Base-by-base conservation (phyloP, 2,329 filamentous ascomycete species). In the Aspergillus texensis region DNA sequence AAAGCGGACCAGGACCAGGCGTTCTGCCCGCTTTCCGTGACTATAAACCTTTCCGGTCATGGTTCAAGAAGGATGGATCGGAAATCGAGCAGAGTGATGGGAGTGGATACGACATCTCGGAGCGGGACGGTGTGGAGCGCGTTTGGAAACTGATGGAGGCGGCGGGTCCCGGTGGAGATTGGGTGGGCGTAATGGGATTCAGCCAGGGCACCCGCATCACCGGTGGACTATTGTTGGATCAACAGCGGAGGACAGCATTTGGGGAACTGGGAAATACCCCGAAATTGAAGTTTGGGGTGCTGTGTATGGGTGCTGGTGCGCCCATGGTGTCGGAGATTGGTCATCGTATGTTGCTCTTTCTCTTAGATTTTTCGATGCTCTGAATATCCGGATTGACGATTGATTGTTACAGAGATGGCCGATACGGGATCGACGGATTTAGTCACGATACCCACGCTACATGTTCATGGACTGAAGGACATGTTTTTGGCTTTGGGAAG, bases 141-240 rank as follows among this genome's bases (percentile, higher is more conserved):
- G 64, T 68, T 5, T 61, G 63, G 60, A 52, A 57, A 56, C 21
- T 69, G 28, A 70, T 71, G 67, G 63, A 63, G 32, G 62, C 65
- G 16, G 34, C 28, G 8, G 61, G 50, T 1, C 36, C 60, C 0
- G 62, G 57, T 1, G 68, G 67, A 14, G 53, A 61, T 24, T 71
- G 68, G 67, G 68, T 71, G 1, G 69, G 65, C 0, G 69, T 63
- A 0, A 69, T 71, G 63, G 69, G 69, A n/a, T 71, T 71, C 58
- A 67, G 65, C 21, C 68, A 69, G 60, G 69, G 69, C 14, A 69
- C 61, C 8, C 59, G 69, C 1, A 24, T 68, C 6, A 67, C 62
- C 3, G 64, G 68, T 0, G 69, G 69, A 6, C 41, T 71, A 11
- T 61, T 71, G 34, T 43, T 70, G 24, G 68, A 70, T 57, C 68